Evolutionary conservation across 805 yeast species (phyloP).

Genomic region (Nakazawaea siamensis): DNA sequence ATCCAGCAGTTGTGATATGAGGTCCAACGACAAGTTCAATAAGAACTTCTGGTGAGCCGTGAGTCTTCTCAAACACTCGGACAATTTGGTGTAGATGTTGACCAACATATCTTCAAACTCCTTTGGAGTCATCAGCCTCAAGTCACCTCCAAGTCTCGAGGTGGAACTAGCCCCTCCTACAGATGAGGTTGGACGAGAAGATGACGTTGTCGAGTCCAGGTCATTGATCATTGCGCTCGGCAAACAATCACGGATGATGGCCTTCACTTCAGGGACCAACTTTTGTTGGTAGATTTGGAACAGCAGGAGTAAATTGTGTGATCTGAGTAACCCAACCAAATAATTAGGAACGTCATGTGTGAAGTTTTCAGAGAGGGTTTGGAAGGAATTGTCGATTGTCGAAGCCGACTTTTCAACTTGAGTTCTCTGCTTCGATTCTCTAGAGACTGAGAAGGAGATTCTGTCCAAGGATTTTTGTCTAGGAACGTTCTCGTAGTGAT

Average conservation of each 20-base stretch:
- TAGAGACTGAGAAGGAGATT: slow-evolving; percentile 20
- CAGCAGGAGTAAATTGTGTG: slow-evolving; percentile 55
- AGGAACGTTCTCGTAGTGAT: slow-evolving; percentile 44
- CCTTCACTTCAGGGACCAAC: slow-evolving; percentile 63
- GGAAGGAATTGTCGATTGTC: slow-evolving; percentile 27
- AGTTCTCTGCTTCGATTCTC: slow-evolving; percentile 12
- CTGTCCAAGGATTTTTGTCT: slow-evolving; percentile 42
- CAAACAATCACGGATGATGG: slow-evolving; percentile 54
- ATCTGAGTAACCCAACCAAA: slow-evolving; percentile 49
- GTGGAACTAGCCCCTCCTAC: slow-evolving; percentile 16
- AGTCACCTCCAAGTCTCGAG: slow-evolving; percentile 23
- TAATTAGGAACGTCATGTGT: slow-evolving; percentile 35
- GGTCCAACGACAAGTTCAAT: slow-evolving; percentile 58
- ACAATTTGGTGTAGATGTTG: slow-evolving; percentile 49
- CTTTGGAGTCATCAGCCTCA: slow-evolving; percentile 59
- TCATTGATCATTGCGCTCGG: slow-evolving; percentile 36
- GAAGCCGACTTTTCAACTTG: slow-evolving; percentile 19
- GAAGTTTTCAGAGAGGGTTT: slow-evolving; percentile 28
- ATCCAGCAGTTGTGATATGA: slow-evolving; percentile 17
- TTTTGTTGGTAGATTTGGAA: slow-evolving; percentile 58
- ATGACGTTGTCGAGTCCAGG: slow-evolving; percentile 10
- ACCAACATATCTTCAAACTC: slow-evolving; percentile 71
- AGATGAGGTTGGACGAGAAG: slow-evolving; percentile 11
- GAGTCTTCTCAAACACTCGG: slow-evolving; percentile 68
- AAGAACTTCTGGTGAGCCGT: slow-evolving; percentile 73